These are phyloP conservation scores for Rusavskia elegans DNA, from an alignment of 495 filamentous ascomycete genomes.

Conservation along the genomic window DNA sequence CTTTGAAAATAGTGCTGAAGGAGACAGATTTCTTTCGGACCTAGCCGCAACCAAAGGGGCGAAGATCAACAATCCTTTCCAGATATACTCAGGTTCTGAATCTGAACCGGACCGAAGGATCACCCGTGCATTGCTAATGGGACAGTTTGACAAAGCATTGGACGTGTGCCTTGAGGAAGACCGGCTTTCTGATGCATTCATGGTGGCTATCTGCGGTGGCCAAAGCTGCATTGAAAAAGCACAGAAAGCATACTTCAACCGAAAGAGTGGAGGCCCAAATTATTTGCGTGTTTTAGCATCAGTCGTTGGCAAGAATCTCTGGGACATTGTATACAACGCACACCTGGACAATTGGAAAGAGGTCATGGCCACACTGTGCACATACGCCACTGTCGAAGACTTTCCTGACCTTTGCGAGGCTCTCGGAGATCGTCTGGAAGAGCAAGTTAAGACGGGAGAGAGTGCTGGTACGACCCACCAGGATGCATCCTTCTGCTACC, in stretches of 20 bases:
- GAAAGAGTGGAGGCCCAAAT: constrained; percentile 67
- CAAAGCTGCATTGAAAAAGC: constrained; percentile 89
- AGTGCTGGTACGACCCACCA: constrained; percentile 44
- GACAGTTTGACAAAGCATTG: constrained; percentile 80
- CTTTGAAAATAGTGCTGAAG: constrained; percentile 63
- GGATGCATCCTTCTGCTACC: constrained; percentile 88
- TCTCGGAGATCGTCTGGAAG: constrained; percentile 78
- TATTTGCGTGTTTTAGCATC: constrained; percentile 85
- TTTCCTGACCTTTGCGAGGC: constrained; percentile 95
- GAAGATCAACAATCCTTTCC: constrained; percentile 75
- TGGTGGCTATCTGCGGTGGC: constrained; percentile 93
- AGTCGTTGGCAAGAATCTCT: constrained; percentile 88
- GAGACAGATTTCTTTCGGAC: constrained; percentile 66
- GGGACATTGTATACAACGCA: constrained; percentile 96
- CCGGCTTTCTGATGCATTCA: constrained; percentile 88
- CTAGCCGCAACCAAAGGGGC: constrained; percentile 62
- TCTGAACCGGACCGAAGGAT: constrained; percentile 71
- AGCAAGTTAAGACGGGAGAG: constrained; percentile 36
- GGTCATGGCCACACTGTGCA: constrained; percentile 87
- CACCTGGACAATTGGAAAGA: constrained; percentile 91
- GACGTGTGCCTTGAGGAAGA: constrained; percentile 77
- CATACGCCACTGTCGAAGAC: constrained; percentile 76
- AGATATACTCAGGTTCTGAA: constrained; percentile 65
- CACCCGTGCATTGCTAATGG: constrained; percentile 73
- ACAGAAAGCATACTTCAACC: constrained; percentile 77